Conservation (phyloP, 345 rosid genomes). For the Bruguiera gymnorhiza region DNA sequence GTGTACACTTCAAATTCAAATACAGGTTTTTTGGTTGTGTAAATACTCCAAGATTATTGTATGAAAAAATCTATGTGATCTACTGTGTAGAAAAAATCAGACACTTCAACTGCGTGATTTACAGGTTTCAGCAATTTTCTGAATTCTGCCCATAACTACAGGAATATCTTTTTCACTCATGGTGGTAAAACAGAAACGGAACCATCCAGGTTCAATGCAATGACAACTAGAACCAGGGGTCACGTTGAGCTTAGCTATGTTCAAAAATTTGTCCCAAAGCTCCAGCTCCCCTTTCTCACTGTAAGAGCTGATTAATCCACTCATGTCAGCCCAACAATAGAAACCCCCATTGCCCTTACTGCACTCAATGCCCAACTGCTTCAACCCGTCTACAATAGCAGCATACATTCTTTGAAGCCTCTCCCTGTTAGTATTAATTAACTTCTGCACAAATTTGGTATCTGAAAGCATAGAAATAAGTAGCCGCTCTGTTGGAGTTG, state of each 20-base stretch:
- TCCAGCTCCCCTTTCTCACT: slow-evolving; percentile 87
- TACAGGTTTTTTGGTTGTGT: too few species aligned
- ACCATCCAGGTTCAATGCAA: slow-evolving; percentile 95
- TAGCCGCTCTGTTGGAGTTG: slow-evolving; percentile 59
- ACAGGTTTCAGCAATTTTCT: slow-evolving; percentile 55
- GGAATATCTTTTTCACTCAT: slow-evolving; percentile 61
- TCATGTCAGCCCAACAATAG: slow-evolving; percentile 88
- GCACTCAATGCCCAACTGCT: slow-evolving; percentile 60
- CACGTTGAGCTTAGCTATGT: slow-evolving; percentile 58
- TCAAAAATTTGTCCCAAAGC: slow-evolving; percentile 84
- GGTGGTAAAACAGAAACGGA: slow-evolving; percentile 61
- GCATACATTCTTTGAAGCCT: slow-evolving; percentile 42
- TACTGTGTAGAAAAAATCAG: slow-evolving; percentile 26
- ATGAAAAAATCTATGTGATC: slow-evolving; percentile 10
- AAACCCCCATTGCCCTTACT: slow-evolving; percentile 54
- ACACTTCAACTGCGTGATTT: slow-evolving; percentile 50
- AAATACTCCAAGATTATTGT: slow-evolving; percentile 2
- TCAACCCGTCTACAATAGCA: slow-evolving; percentile 50
- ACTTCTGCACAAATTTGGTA: slow-evolving; percentile 39
- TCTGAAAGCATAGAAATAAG: slow-evolving; percentile 60
- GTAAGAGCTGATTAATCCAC: slow-evolving; percentile 64
- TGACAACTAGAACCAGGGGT: slow-evolving; percentile 83
- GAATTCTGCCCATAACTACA: slow-evolving; percentile 58
- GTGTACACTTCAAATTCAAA: background rate
- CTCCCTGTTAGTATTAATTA: slow-evolving; percentile 42